Conservation (phyloP, 2,329 filamentous ascomycete species). For the Colletotrichum kahawae region DNA sequence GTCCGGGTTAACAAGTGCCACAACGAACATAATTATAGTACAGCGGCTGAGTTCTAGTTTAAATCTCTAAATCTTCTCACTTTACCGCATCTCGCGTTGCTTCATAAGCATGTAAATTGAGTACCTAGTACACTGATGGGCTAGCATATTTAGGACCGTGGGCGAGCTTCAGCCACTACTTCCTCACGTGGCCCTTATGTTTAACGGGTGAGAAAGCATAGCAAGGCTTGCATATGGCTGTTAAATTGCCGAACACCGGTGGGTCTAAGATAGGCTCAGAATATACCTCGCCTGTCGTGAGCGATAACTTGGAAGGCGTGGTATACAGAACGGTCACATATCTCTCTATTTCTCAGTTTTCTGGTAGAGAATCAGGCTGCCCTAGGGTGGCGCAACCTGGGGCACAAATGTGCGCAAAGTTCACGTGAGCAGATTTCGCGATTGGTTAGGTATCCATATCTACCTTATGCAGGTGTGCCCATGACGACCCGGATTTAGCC, state of each 20-base stretch:
- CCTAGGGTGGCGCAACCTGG: background rate
- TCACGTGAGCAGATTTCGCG: background rate
- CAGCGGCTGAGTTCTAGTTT: no score
- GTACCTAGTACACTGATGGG: no score
- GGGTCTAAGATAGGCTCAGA: background rate
- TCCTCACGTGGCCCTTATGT: background rate
- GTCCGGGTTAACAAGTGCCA: no score
- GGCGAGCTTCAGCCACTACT: background rate
- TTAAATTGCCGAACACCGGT: background rate
- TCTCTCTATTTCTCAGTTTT: background rate
- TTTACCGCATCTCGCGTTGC: no score
- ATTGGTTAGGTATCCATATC: background rate
- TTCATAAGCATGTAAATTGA: no score
- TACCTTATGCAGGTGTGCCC: fast-evolving
- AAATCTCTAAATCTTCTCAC: no score
- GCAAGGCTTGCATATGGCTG: background rate
- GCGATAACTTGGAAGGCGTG: no score
- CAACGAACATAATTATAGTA: no score
- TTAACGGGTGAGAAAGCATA: background rate
- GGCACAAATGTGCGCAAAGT: fast-evolving
- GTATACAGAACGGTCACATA: background rate
- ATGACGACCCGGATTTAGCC: background rate
- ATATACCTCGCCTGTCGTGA: fast-evolving
- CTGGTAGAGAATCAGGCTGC: background rate
- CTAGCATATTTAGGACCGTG: no score